Percentiles rank a stretch among this genome's conserved stretches.
Evolutionary conservation across 2,329 filamentous ascomycete genomes (phyloP).

Genomic region (Penicillium sp.): DNA sequence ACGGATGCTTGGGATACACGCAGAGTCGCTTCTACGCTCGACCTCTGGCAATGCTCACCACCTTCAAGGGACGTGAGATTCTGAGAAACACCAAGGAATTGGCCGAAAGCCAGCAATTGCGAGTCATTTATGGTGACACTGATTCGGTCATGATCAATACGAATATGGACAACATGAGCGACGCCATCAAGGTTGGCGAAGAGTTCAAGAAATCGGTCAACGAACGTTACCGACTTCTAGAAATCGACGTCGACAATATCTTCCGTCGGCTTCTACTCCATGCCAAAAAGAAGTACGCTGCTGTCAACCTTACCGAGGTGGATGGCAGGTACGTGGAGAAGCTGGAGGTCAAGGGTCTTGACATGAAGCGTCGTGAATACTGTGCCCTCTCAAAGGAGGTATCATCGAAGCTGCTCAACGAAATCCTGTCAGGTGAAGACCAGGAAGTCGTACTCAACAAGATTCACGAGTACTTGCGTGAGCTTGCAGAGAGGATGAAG

Average conservation of each 20-base stretch:
- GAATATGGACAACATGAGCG: conserved; percentile 88
- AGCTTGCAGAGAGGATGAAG: conserved; percentile 83
- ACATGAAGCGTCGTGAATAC: conserved; percentile 97
- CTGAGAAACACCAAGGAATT: conserved; percentile 92
- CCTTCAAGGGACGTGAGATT: conserved; percentile 97
- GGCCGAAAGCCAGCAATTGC: conserved; percentile 83
- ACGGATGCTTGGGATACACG: conserved; percentile 94
- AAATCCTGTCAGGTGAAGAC: conserved; percentile 91
- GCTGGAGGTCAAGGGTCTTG: conserved; percentile 95
- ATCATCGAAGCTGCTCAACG: conserved; percentile 83
- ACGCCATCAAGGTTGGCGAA: conserved; percentile 85
- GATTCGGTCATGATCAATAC: conserved; percentile 99
- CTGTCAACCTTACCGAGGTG: conserved; percentile 86
- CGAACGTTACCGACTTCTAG: conserved; percentile 83
- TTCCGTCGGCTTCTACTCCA: conserved; percentile 91
- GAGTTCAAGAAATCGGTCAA: conserved; percentile 97
- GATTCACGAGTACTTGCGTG: conserved; percentile 88
- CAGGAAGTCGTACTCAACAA: conserved; percentile 82
- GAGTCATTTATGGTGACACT: conserved; percentile 98
- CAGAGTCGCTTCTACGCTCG: conserved; percentile 97
- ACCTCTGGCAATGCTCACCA: conserved; percentile 91
- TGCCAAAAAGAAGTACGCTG: conserved; percentile 99
- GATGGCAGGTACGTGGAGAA: conserved; percentile 90
- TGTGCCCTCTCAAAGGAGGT: conserved; percentile 94
- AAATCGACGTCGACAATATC: conserved; percentile 97